Base-by-base conservation (phyloP, 352 stramenopile genomes). In the Phytophthora multivora region DNA sequence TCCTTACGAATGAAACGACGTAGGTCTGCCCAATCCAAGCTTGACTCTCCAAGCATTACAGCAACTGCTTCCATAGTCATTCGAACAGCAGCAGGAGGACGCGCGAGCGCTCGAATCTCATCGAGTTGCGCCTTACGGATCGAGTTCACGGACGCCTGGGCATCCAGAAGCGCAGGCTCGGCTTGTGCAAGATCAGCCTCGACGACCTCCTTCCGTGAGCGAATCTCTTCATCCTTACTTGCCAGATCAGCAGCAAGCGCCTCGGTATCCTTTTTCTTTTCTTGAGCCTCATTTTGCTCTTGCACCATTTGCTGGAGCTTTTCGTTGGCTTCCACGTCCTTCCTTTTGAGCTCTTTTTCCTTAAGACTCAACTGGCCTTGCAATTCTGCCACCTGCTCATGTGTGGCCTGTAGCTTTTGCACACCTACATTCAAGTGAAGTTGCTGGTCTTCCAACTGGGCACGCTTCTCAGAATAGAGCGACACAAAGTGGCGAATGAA, bases 71-170 rank as follows among this genome's bases (percentile, higher is more conserved):
- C 94, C 30, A 99, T 83, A 2, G 97, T 99, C 65, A 99, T 87
- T 45, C 98, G 95, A 23, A 99, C 97, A 51, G 97, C 97, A 42
- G 79, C 79, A 30, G 98, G 98, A 51, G 98, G 98, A 46, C 94
- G 91, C 10, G 90, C 90, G 11, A 99, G 79, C 15, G 96, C 93
- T 63, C 97, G 88, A 50, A 99, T 98, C 75, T 99, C 98, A 71
- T 99, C 98, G 19, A 99, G 85, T 74, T 99, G 97, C 15, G 91
- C 79, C 67, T 99, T 99, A 47, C 98, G 98, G 66, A 99, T 99
- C 38, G 93, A 98, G 59, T 98, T 96, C 45, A 99, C 98, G 51
- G 86, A 97, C 30, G 93, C 86, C 63, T 99, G 95, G 0, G 98
- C 98, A 58, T 96, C 95, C 42, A 98, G 62, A 38, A 99, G 83